Conservation (phyloP, 1,139 yeast species). For the Protomyces arabidopsidicola region DNA sequence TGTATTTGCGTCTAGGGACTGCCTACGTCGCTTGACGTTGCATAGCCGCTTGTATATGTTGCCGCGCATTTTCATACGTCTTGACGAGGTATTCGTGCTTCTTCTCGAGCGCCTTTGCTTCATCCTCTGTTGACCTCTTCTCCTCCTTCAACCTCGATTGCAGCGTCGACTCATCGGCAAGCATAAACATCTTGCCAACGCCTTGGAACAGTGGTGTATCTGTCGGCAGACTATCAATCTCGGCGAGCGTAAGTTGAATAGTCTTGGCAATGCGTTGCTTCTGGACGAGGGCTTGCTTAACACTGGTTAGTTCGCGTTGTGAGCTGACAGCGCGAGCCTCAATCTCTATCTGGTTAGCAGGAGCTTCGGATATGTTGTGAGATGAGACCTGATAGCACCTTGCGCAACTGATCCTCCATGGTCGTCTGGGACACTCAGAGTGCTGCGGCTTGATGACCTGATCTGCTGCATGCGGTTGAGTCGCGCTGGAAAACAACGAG, state of each 20-base stretch:
- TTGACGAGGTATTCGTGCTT: slow-evolving; percentile 14
- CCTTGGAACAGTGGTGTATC: slow-evolving; percentile 18
- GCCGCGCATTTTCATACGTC: slow-evolving; percentile 25
- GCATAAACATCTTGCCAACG: slow-evolving; percentile 21
- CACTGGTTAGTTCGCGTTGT: slow-evolving; percentile 12
- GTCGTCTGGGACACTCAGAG: neutral
- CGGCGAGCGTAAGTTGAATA: slow-evolving; percentile 19
- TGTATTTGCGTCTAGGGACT: too few relatives aligned
- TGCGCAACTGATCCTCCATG: neutral
- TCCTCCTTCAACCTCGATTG: slow-evolving; percentile 4
- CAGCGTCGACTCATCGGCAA: slow-evolving; percentile 5
- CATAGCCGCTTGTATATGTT: slow-evolving; percentile 19
- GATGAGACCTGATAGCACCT: neutral
- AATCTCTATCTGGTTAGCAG: slow-evolving; percentile 1
- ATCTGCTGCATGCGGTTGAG: too few relatives aligned
- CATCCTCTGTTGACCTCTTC: slow-evolving; percentile 18
- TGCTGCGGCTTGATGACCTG: neutral
- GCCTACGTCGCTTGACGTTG: neutral
- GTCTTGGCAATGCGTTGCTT: slow-evolving; percentile 5
- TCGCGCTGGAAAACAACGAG: neutral
- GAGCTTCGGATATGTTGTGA: neutral
- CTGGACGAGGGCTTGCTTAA: slow-evolving; percentile 9
- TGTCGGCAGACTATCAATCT: slow-evolving; percentile 6
- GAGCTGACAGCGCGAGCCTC: slow-evolving; percentile 22
- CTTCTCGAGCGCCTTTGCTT: slow-evolving; percentile 13